Evolutionary conservation across 805 yeast species (phyloP), one percentile per base, ranked within the genome.

Genomic region (Dipodascus geniculatus): DNA sequence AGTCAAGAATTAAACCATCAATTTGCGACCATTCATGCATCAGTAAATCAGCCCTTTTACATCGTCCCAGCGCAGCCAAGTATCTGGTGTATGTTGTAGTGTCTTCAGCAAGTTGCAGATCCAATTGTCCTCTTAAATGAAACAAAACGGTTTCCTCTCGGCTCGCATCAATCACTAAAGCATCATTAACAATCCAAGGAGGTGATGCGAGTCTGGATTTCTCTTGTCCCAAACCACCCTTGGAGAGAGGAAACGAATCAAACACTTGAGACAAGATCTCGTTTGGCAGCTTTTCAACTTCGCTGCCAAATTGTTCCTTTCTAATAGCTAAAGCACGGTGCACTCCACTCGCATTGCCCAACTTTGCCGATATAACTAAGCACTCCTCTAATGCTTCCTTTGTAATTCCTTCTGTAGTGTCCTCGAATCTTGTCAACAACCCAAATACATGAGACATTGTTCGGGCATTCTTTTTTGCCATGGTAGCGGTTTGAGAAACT

Each of bases 401-500:
- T 0, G 57, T 53, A 20, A 62, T 56, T 1, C 63, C 63, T 1
- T 50, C 51, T 9, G 60, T 35, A 33, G 50, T 48, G 19, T 56
- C 55, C 14, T 48, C 44, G 50, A 62, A 58, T 20, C 65, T 52
- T 28, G 56, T 58, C 48, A 62, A 51, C 3, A 59, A 54, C 8
- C 63, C 65, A 52, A 61, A 60, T 56, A 60, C 55, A 49, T 61
- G 63, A 1, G 65, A 63, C 63, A 61, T 61, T 8, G 59, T 57
- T 8, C 54, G 38, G 16, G 57, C 55, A 33, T 54, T 57, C 38
- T 16, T 38, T 16, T n/a, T 38, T 3, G 17, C 44, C 17, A 6
- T 11, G 14, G 44, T n/a, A 17, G 44, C 17, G 14, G 11, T 38
- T 38, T 38, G 17, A n/a, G 44, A 38, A 6, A 38, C 44, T 28